phyloP scores from a whole-genome alignment of 1,284 basidiomycete genomes.

The Fomitopsis pinicola region DNA sequence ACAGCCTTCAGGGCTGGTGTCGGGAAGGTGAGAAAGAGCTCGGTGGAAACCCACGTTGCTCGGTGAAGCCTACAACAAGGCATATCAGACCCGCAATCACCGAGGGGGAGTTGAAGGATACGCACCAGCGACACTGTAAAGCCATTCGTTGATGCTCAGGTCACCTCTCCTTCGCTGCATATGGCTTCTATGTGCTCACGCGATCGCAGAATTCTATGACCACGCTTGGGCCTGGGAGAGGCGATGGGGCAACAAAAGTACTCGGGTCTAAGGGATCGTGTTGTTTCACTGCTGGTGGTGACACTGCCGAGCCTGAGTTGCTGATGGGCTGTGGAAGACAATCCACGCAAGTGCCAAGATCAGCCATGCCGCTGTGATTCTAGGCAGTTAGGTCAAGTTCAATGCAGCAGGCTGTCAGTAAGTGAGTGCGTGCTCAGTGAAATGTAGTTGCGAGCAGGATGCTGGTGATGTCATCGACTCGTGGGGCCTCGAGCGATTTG shows the following conservation, averaged over 20 bases:
- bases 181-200: constrained; percentile 42
- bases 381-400: too few relatives aligned
- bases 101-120: background rate
- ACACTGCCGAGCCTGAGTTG: too few relatives aligned
- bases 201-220: constrained; percentile 85
- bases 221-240: constrained; percentile 43
- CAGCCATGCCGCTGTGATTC: constrained; percentile 6
- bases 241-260: constrained; percentile 56
- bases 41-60: constrained; percentile 86
- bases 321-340: constrained; percentile 12
- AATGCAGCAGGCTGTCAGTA: too few relatives aligned
- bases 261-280: constrained; percentile 42
- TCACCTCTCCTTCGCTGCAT: background rate
- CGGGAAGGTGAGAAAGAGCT: constrained; percentile 85
- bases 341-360: constrained; percentile 19
- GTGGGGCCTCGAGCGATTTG: too few relatives aligned
- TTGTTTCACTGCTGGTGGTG: background rate
- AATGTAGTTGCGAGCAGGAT: background rate
- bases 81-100: constrained; percentile 2
- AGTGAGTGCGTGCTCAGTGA: background rate
- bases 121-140: constrained; percentile 68
- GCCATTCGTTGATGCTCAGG: constrained; percentile 2
- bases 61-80: constrained; percentile 63
- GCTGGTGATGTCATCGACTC: background rate
- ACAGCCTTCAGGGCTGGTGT: constrained; percentile 65